These are phyloP conservation scores for Haplographium delicatum DNA, from an alignment of 495 filamentous ascomycete genomes.

Conservation along the genomic window DNA sequence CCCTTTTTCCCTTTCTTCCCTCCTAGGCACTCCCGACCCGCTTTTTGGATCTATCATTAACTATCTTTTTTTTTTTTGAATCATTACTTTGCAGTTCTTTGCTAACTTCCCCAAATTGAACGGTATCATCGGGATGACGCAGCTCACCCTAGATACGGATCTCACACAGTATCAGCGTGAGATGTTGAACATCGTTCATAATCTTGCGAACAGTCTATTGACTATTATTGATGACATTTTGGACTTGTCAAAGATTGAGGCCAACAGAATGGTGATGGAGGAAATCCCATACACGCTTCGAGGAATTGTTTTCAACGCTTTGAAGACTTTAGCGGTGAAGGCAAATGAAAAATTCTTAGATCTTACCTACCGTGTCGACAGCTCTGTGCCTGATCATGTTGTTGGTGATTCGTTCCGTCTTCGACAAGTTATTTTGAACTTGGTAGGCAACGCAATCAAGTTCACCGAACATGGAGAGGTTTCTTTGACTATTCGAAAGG, in stretches of 20 bases:
- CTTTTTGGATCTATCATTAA: slow-evolving; percentile 6
- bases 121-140: slow-evolving; percentile 88
- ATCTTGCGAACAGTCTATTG: slow-evolving; percentile 91
- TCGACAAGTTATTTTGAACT: slow-evolving; percentile 86
- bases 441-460: slow-evolving; percentile 84
- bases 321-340: slow-evolving; percentile 93
- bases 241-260: slow-evolving; percentile 99
- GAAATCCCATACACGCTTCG: slow-evolving; percentile 95
- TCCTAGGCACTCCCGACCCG: neutral
- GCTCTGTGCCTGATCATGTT: slow-evolving; percentile 91
- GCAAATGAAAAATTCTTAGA: slow-evolving; percentile 97
- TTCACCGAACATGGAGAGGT: slow-evolving; percentile 98
- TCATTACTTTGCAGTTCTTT: neutral
- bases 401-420: slow-evolving; percentile 96
- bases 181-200: slow-evolving; percentile 98
- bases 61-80: neutral
- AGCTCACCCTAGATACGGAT: slow-evolving; percentile 93
- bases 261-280: slow-evolving; percentile 99
- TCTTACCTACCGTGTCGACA: slow-evolving; percentile 90
- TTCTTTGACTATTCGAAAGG: slow-evolving; percentile 83
- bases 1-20: neutral
- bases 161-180: slow-evolving; percentile 92
- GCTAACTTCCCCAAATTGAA: slow-evolving; percentile 23
- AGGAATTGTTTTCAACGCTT: slow-evolving; percentile 93
- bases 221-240: slow-evolving; percentile 99